Conservation (phyloP, 1,284 basidiomycete genomes). For the Boletus sp. region DNA sequence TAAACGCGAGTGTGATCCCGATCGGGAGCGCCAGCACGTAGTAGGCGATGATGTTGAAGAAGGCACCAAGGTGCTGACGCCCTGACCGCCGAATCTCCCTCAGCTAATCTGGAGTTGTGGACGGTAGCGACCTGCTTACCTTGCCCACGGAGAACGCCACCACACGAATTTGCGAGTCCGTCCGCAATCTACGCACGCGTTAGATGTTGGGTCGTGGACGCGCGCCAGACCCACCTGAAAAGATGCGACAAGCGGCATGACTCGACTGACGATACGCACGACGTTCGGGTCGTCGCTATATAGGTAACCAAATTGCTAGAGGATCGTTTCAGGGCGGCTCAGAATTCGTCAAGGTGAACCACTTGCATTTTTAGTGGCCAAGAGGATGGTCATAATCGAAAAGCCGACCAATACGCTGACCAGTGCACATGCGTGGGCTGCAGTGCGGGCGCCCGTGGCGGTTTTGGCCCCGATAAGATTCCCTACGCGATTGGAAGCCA, state of each 20-base stretch:
- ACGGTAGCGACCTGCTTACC: conserved; percentile 41
- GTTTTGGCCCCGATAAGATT: conserved; percentile 69
- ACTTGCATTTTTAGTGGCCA: conserved; percentile 59
- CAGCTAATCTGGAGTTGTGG: not conserved
- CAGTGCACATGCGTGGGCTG: conserved; percentile 65
- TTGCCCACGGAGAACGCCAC: conserved; percentile 71
- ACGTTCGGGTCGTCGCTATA: conserved; percentile 71
- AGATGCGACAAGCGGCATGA: conserved; percentile 80
- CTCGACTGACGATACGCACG: conserved; percentile 62
- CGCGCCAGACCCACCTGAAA: conserved; percentile 58
- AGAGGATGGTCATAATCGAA: conserved; percentile 61
- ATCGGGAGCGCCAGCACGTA: conserved; percentile 74
- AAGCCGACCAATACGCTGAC: conserved; percentile 63
- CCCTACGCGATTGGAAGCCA: conserved; percentile 73
- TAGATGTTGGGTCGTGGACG: not conserved
- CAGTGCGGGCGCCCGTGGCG: conserved; percentile 56
- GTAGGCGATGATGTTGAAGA: conserved; percentile 78
- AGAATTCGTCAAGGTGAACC: not conserved
- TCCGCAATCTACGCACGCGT: conserved; percentile 55
- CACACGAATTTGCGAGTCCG: conserved; percentile 73
- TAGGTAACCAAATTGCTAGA: conserved; percentile 58
- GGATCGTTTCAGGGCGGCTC: conserved; percentile 4
- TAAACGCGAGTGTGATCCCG: conserved; percentile 71
- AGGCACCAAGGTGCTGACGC: conserved; percentile 72
- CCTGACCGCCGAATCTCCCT: conserved; percentile 44